phyloP scores from a whole-genome alignment of 768 basidiomycete genomes.

The Suillus decipiens region DNA sequence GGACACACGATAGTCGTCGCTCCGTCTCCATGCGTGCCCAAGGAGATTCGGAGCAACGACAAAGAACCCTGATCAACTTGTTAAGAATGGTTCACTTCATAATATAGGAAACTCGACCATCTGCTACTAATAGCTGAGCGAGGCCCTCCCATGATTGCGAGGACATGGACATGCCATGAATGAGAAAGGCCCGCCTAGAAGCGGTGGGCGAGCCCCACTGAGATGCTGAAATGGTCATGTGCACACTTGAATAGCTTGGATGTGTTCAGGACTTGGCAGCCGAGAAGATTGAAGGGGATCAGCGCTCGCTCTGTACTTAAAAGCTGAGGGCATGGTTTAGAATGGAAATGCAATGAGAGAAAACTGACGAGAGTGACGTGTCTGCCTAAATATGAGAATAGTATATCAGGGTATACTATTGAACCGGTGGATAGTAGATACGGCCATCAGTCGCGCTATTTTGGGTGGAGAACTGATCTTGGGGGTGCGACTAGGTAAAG shows the following conservation, averaged over 20 bases:
- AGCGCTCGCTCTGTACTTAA: not conserved
- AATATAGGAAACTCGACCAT: not conserved
- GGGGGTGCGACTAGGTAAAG: not conserved
- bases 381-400: not conserved
- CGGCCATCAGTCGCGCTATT: not conserved
- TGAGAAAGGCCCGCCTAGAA: not conserved
- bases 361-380: not conserved
- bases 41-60: constrained; percentile 4
- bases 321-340: not conserved
- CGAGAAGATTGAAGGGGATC: not conserved
- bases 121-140: not conserved
- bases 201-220: not conserved
- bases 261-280: not conserved
- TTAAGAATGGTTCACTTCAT: not conserved
- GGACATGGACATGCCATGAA: constrained; percentile 1
- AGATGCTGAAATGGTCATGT: not conserved
- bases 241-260: not conserved
- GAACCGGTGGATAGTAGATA: not conserved
- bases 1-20: constrained; percentile 1
- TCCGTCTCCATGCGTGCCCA: not conserved
- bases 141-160: not conserved
- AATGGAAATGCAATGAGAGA: not conserved
- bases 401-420: not conserved
- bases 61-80: not conserved
- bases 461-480: not conserved